Conservation (phyloP, 208 protist species). For the Borovskyia barvae region DNA sequence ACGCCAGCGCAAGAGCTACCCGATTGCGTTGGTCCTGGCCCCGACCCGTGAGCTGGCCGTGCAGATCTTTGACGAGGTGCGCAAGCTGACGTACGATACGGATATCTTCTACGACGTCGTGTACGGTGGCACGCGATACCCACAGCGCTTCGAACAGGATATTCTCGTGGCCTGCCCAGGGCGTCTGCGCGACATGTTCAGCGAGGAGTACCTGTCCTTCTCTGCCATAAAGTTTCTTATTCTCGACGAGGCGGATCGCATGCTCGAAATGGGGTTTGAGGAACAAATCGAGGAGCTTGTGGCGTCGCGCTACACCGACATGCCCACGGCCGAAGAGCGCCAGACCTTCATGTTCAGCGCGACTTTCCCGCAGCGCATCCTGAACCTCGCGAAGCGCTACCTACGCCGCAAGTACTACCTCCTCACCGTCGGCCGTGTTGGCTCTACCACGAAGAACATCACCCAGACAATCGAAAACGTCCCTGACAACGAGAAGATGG, state of each 20-base stretch:
- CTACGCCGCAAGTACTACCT: slow-evolving; percentile 95
- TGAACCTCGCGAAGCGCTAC: slow-evolving; percentile 97
- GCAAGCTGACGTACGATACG: slow-evolving; percentile 94
- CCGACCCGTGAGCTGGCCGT: slow-evolving; percentile 95
- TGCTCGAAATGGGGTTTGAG: slow-evolving; percentile 99
- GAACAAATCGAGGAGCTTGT: slow-evolving; percentile 98
- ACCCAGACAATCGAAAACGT: slow-evolving; percentile 91
- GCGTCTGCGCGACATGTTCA: slow-evolving; percentile 88
- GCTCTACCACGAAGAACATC: slow-evolving; percentile 96
- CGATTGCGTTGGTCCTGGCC: slow-evolving; percentile 91
- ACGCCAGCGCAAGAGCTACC: slow-evolving; percentile 44
- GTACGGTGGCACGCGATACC: slow-evolving; percentile 97
- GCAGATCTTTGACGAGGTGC: slow-evolving; percentile 96
- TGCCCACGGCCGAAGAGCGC: slow-evolving; percentile 90
- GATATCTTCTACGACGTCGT: slow-evolving; percentile 93
- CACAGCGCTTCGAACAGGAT: slow-evolving; percentile 94
- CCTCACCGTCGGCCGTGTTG: slow-evolving; percentile 97
- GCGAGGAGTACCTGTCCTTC: slow-evolving; percentile 81
- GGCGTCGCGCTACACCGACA: slow-evolving; percentile 88
- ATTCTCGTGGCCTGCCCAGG: slow-evolving; percentile 92
- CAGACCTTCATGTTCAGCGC: slow-evolving; percentile 99
- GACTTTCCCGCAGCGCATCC: slow-evolving; percentile 98
- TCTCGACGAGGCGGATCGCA: slow-evolving; percentile 98
- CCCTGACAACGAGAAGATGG: slow-evolving; percentile 65
- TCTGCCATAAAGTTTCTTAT: slow-evolving; percentile 91